Conservation (phyloP, 257 asterid genomes). For the Linaria vulgaris region DNA sequence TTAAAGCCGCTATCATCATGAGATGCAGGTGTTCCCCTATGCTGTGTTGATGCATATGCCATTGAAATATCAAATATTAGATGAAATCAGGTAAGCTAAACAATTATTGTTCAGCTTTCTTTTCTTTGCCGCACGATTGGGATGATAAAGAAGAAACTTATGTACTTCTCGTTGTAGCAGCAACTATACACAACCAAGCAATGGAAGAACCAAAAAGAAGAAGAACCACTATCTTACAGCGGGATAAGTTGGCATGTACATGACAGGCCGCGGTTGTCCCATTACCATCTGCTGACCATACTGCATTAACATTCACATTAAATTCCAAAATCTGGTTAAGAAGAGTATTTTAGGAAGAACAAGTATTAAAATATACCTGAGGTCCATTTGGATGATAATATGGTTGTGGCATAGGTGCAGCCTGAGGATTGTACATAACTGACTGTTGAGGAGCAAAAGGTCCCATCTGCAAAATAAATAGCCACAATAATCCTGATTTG, state of each 20-base stretch:
- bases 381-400: slow-evolving; percentile 90
- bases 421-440: slow-evolving; percentile 76
- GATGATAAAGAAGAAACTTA: background rate
- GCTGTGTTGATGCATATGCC: background rate
- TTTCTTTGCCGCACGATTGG: background rate
- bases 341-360: slow-evolving; percentile 21
- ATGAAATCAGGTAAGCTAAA: background rate
- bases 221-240: slow-evolving; percentile 54
- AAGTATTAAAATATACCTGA: slow-evolving; percentile 51
- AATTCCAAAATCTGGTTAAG: background rate
- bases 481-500: background rate
- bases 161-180: background rate
- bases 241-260: slow-evolving; percentile 82
- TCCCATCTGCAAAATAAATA: slow-evolving; percentile 58
- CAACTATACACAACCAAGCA: slow-evolving; percentile 2
- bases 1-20: background rate
- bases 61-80: background rate
- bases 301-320: slow-evolving; percentile 38
- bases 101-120: background rate
- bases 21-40: background rate
- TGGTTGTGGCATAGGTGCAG: slow-evolving; percentile 60
- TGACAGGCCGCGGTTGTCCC: slow-evolving; percentile 82
- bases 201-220: slow-evolving; percentile 8
- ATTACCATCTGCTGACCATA: slow-evolving; percentile 90
- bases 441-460: slow-evolving; percentile 71